phyloP scores from a whole-genome alignment of 208 protist genomes.

The Tritrichomonas musculus region DNA sequence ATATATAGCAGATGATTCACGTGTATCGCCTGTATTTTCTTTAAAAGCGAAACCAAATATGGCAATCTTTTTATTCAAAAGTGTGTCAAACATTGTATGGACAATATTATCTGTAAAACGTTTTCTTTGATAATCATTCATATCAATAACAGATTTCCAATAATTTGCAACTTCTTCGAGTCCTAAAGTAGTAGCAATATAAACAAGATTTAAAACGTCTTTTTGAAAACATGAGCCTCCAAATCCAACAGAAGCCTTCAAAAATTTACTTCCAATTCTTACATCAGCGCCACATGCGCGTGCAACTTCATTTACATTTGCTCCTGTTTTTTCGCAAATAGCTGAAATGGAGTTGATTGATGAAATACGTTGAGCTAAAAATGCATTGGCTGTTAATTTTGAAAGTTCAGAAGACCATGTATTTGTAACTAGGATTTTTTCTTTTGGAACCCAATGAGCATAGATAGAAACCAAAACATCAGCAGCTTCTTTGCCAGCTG shows the following conservation, averaged over 20 bases:
- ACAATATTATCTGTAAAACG: conserved; percentile 76
- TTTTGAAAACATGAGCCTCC: conserved; percentile 74
- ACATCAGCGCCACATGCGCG: conserved; percentile 60
- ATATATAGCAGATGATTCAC: conserved; percentile 77
- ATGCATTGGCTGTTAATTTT: conserved; percentile 91
- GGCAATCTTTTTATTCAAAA: conserved; percentile 75
- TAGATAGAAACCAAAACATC: conserved; percentile 53
- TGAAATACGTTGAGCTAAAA: conserved; percentile 89
- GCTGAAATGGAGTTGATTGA: conserved; percentile 82
- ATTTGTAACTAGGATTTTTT: conserved; percentile 80
- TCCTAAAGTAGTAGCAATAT: conserved; percentile 74
- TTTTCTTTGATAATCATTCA: conserved; percentile 87
- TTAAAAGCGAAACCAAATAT: conserved; percentile 91
- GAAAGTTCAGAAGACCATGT: conserved; percentile 85
- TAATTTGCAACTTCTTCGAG: conserved; percentile 81
- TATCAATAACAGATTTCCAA: conserved; percentile 77
- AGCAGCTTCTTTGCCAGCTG: conserved; percentile 55
- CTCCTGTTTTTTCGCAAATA: conserved; percentile 51
- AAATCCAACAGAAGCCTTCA: conserved; percentile 69
- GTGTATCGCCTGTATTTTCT: conserved; percentile 87
- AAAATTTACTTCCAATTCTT: conserved; percentile 78
- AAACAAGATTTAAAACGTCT: conserved; percentile 86
- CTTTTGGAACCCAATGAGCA: conserved; percentile 69
- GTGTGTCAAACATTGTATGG: conserved; percentile 72
- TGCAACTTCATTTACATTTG: conserved; percentile 54